phyloP scores from a whole-genome alignment of 208 protist genomes.

The Crithidia expoeki region DNA sequence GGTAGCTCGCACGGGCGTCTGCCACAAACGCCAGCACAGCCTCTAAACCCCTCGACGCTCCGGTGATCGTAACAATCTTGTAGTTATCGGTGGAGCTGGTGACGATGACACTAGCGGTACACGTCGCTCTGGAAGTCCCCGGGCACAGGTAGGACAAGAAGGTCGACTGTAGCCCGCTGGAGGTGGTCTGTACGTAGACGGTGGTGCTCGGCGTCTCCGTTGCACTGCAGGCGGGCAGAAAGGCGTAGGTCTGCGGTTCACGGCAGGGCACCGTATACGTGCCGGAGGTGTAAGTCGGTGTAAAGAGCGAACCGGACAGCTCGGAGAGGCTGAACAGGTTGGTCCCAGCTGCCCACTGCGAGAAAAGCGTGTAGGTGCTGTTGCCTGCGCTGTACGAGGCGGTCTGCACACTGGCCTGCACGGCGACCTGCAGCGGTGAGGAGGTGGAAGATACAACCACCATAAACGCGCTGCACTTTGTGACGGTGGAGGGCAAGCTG shows the following conservation, averaged over 20 bases:
- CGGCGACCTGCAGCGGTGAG: conserved; percentile 51
- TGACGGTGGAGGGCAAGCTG: conserved; percentile 13
- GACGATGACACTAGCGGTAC: conserved; percentile 20
- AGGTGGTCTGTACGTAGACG: conserved; percentile 33
- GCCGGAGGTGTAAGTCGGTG: conserved; percentile 27
- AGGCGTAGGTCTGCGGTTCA: conserved; percentile 38
- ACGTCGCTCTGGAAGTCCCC: not conserved
- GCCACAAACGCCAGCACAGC: conserved; percentile 53
- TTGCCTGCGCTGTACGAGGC: conserved; percentile 24
- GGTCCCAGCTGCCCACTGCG: conserved; percentile 35
- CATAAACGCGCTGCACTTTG: conserved; percentile 48
- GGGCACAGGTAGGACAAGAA: conserved; percentile 22
- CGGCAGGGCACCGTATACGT: conserved; percentile 53
- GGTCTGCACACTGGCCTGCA: conserved; percentile 26
- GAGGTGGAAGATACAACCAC: conserved; percentile 15
- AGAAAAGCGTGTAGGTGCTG: conserved; percentile 32
- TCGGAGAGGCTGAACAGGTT: conserved; percentile 20
- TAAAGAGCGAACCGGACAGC: conserved; percentile 25
- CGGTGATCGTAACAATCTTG: conserved; percentile 42
- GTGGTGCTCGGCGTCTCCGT: conserved; percentile 30
- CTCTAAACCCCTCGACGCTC: conserved; percentile 40
- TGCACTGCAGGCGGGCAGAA: conserved; percentile 35
- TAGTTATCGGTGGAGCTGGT: conserved; percentile 10
- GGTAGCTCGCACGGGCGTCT: conserved; percentile 33
- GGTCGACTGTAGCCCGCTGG: conserved; percentile 17